A percentile compares a stretch with the other conserved stretches of the same genome.
phyloP scores from a whole-genome alignment of 805 yeast species.

The Nakazawaea ishiwadae region DNA sequence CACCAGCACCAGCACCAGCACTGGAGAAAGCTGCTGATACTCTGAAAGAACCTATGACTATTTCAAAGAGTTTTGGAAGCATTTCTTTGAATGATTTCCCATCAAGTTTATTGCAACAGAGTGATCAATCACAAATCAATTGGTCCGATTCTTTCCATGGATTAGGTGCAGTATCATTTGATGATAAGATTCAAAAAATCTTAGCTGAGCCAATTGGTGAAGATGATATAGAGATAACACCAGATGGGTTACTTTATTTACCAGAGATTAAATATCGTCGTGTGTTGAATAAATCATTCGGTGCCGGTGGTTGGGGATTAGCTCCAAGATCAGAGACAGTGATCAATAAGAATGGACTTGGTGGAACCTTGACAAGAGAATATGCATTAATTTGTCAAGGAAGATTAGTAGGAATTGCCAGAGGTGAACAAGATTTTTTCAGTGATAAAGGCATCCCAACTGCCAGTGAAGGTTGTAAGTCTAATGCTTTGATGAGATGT shows the following conservation, averaged over 20 bases:
- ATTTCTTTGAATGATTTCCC: conserved; percentile 4
- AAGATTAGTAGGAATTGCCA: conserved; percentile 80
- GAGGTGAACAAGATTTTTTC: conserved; percentile 95
- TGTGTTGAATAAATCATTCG: conserved; percentile 83
- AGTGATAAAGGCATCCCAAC: conserved; percentile 85
- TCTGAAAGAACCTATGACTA: not conserved
- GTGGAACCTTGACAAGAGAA: conserved; percentile 69
- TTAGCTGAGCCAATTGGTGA: conserved; percentile 58
- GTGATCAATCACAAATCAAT: conserved; percentile 30
- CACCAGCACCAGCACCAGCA: not conserved
- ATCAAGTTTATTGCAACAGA: conserved; percentile 1
- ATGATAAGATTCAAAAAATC: conserved; percentile 52
- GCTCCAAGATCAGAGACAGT: conserved; percentile 88
- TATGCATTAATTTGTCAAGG: conserved; percentile 87
- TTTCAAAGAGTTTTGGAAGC: not conserved
- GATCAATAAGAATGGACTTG: conserved; percentile 54
- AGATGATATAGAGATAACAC: conserved; percentile 86
- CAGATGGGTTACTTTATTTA: conserved; percentile 86
- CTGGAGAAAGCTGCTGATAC: too few species aligned
- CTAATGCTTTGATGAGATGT: conserved; percentile 95
- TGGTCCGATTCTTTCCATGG: conserved; percentile 92
- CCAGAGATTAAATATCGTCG: conserved; percentile 96
- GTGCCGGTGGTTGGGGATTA: conserved; percentile 99
- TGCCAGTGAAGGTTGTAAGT: conserved; percentile 95
- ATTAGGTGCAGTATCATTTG: conserved; percentile 74